Evolutionary conservation across 805 yeast species (phyloP).

Genomic region (Kluyveromyces wickerhamii): DNA sequence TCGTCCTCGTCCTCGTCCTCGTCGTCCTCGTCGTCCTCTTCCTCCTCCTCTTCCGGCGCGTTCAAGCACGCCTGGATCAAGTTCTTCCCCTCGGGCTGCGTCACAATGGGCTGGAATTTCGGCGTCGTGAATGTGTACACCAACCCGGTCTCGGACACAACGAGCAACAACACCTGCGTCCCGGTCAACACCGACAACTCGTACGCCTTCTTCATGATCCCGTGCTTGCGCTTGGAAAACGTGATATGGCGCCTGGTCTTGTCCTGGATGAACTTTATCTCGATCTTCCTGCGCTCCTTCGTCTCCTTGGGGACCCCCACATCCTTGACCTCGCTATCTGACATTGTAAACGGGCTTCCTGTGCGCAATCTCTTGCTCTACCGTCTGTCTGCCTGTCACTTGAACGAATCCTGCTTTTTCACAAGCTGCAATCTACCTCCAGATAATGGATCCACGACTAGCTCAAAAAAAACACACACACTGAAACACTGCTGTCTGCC

Average conservation of each 20-base stretch:
- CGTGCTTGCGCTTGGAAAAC: conserved; percentile 95
- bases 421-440: too few species aligned
- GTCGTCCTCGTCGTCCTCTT: conserved; percentile 54
- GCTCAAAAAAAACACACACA: conserved; percentile 2
- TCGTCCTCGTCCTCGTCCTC: conserved; percentile 32
- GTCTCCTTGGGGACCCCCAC: conserved; percentile 12
- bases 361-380: neutral
- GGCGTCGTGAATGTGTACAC: conserved; percentile 99
- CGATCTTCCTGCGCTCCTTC: conserved; percentile 80
- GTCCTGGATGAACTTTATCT: conserved; percentile 94
- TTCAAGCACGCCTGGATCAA: conserved; percentile 93
- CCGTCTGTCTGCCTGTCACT: neutral
- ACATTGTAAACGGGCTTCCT: neutral
- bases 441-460: neutral
- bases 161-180: conserved; percentile 89
- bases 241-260: conserved; percentile 97
- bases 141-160: conserved; percentile 96
- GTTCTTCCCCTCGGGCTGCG: conserved; percentile 95
- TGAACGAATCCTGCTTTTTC: too few species aligned
- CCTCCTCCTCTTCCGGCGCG: conserved; percentile 84
- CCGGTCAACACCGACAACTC: conserved; percentile 95
- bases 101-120: conserved; percentile 93
- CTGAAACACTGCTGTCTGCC: too few species aligned
- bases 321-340: conserved; percentile 4
- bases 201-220: conserved; percentile 99